A percentile compares a stretch with the other conserved stretches of the same genome.
phyloP scores from a whole-genome alignment of 2,329 filamentous ascomycete species.

The Penicillium oxalicum region DNA sequence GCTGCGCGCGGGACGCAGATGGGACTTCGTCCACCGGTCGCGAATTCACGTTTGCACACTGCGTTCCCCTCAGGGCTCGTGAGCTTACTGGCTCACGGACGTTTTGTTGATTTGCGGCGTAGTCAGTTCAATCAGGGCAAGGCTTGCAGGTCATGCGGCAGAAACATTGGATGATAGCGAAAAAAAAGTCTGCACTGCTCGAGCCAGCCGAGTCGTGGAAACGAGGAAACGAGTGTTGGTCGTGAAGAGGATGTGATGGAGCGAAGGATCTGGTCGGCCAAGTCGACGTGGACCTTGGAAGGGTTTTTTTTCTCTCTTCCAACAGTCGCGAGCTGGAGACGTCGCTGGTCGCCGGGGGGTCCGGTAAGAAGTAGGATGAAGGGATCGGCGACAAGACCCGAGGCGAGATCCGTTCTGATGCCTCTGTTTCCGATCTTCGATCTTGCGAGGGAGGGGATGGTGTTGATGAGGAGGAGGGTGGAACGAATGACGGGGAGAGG shows the following conservation, averaged over 20 bases:
- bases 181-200: conserved; percentile 1
- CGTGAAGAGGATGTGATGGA: neutral
- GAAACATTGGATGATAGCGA: conserved; percentile 6
- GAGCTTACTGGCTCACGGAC: conserved; percentile 11
- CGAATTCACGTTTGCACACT: neutral
- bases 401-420: neutral
- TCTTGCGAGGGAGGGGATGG: neutral
- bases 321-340: neutral
- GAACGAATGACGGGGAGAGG: conserved; percentile 7
- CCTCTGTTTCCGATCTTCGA: neutral
- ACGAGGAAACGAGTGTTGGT: neutral
- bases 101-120: neutral
- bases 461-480: neutral
- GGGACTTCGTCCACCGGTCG: too few relatives aligned
- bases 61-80: conserved; percentile 12
- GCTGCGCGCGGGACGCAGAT: too few relatives aligned
- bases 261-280: neutral
- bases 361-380: neutral
- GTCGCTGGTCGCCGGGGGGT: neutral
- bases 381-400: neutral
- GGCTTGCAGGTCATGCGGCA: neutral
- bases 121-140: neutral
- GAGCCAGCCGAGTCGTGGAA: conserved; percentile 6
- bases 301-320: neutral
- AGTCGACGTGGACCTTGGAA: neutral